A percentile compares a stretch with the other conserved stretches of the same genome.
Evolutionary conservation across 179 eudicot genomes (phyloP).

Genomic region (Monotropa hypopitys): DNA sequence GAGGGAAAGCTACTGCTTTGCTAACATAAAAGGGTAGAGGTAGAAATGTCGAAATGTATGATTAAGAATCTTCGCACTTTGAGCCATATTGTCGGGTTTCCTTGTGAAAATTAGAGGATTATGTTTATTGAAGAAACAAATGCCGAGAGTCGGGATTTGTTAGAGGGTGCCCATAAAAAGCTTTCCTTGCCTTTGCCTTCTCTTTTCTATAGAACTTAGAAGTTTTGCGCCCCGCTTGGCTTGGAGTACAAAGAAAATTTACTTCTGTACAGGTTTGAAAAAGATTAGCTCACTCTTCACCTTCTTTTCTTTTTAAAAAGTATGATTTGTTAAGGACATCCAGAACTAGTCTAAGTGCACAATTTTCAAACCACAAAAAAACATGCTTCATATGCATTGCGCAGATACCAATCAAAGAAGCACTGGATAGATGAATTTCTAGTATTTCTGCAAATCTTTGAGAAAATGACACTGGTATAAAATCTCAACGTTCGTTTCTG

Average conservation of each 20-base stretch:
- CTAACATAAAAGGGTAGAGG: not conserved
- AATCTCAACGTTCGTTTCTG: not conserved
- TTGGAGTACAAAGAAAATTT: constrained; percentile 33
- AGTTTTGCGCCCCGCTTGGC: constrained; percentile 46
- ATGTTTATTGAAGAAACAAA: not conserved
- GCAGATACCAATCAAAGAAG: not conserved
- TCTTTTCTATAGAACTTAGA: no score
- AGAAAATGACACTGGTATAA: not conserved
- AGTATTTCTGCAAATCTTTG: not conserved
- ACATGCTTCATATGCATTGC: not conserved
- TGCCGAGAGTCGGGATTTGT: not conserved
- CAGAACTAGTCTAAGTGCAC: not conserved
- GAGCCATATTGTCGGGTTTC: not conserved
- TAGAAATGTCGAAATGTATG: not conserved
- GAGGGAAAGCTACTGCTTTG: not conserved
- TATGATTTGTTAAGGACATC: not conserved
- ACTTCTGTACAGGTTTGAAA: not conserved
- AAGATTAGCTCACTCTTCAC: not conserved
- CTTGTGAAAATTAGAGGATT: not conserved
- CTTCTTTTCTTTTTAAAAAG: not conserved
- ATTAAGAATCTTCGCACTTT: not conserved
- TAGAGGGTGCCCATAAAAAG: not conserved
- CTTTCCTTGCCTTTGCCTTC: not conserved
- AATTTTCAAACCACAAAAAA: not conserved
- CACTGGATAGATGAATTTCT: not conserved